Evolutionary conservation across 495 filamentous ascomycete genomes (phyloP).

Genomic region (Alectoria sarmentosa): DNA sequence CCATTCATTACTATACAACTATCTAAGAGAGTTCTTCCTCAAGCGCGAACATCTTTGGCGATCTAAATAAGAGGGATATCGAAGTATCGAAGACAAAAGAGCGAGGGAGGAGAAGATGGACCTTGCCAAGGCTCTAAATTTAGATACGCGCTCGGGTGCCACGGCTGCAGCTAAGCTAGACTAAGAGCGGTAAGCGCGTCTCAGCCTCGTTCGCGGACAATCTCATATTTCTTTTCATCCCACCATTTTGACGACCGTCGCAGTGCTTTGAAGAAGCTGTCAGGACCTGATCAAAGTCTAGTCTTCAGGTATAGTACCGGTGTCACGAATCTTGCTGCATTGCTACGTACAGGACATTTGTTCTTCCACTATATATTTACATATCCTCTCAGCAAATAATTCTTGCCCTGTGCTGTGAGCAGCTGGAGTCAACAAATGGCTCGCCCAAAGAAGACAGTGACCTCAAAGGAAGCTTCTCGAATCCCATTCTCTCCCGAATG

Average conservation of each 20-base stretch:
- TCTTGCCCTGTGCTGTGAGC: background rate
- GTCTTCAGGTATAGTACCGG: background rate
- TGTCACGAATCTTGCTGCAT: background rate
- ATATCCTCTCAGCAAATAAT: background rate
- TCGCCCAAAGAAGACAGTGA: background rate
- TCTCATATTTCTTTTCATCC: background rate
- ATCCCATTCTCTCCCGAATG: background rate
- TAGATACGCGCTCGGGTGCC: background rate
- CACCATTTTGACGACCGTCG: background rate
- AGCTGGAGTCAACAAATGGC: background rate
- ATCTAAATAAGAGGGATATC: background rate
- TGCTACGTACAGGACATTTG: background rate
- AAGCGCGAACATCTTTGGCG: background rate
- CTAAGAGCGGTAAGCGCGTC: background rate
- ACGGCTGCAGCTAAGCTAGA: background rate
- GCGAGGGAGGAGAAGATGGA: too few species aligned
- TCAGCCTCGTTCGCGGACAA: background rate
- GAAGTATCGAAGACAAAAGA: background rate
- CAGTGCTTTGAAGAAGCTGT: background rate
- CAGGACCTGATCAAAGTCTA: background rate
- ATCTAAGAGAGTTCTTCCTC: background rate
- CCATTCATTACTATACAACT: background rate
- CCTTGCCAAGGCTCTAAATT: background rate
- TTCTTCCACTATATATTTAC: too few species aligned
- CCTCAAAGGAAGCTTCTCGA: background rate